Base-by-base conservation (phyloP, 164 flowering plant genomes). In the Amborella trichopoda region DNA sequence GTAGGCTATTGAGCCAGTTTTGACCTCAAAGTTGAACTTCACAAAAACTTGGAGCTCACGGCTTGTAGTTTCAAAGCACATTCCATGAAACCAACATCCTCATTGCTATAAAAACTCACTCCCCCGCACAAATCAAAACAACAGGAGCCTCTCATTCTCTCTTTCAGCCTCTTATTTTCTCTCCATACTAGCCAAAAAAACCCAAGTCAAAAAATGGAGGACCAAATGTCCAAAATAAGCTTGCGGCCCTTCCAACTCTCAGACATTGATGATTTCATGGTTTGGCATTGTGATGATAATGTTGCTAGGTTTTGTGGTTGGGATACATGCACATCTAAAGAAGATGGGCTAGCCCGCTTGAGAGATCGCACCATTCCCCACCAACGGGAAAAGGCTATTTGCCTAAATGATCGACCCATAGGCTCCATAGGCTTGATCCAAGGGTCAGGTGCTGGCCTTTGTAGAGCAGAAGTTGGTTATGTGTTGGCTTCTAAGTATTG, bases 351-450 rank as follows among this genome's bases (percentile, higher is more conserved):
- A 1, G 34, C 49, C 5, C 66, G 50, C 67, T 37, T 83, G 22
- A 67, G 39, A 3, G 40, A 63, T 20, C 25, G 0, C 0, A 53
- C 63, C 6, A 14, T 59, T 0, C 59, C 74, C 22, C 83, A 81
- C 44, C 90, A 83, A 2, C 83, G 77, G 77, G 41, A 40, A 49
- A 61, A 64, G 36, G 93, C 81, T 6, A 78, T 87, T 24, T 87
- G 94, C 65, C 14, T 78, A 0, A 24, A 64, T 2, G 44, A 58
- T 59, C 56, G 60, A 21, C 69, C 85, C 0, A 45, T 87, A 44
- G 96, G 94, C 0, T 43, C 68, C 3, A 75, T 83, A 30, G 55
- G 64, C 0, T 53, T 68, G 23, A 17, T 50, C 2, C 59, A 70
- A 14, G 52, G 55, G 19, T 2, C 21, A 2, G 73, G 67, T 1